phyloP scores from a whole-genome alignment of 169 alveolate genomes.

The Plasmodium vivax region DNA sequence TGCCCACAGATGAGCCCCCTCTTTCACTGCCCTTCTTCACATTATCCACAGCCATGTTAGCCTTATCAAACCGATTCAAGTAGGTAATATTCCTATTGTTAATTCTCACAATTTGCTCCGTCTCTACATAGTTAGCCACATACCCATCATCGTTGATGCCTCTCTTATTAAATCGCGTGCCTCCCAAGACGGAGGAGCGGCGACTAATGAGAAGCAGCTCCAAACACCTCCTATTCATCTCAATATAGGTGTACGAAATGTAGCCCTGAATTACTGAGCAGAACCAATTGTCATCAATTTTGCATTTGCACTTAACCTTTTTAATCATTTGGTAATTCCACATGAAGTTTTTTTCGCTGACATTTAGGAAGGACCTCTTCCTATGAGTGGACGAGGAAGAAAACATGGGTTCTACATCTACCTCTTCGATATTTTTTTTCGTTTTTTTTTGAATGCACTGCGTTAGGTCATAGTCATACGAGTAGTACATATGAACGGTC shows the following conservation, averaged over 20 bases:
- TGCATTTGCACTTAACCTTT: conserved; percentile 39
- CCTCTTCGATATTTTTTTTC: conserved; percentile 47
- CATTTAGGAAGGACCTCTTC: conserved; percentile 22
- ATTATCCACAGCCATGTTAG: neutral
- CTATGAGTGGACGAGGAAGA: neutral
- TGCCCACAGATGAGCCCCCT: neutral
- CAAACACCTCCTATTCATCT: conserved; percentile 75
- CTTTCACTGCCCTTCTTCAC: neutral
- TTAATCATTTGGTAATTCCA: conserved; percentile 74
- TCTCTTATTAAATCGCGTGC: conserved; percentile 95
- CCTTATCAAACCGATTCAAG: conserved; percentile 82
- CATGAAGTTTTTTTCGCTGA: conserved; percentile 50
- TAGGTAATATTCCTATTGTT: conserved; percentile 75
- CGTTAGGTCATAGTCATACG: conserved; percentile 69
- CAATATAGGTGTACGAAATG: conserved; percentile 77
- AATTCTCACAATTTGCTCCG: conserved; percentile 92
- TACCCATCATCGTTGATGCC: conserved; percentile 93
- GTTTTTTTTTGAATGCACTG: conserved; percentile 59
- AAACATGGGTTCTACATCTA: conserved; percentile 32
- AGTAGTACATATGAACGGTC: conserved; percentile 56
- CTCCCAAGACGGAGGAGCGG: conserved; percentile 94
- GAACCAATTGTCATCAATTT: conserved; percentile 72
- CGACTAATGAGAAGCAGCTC: conserved; percentile 89
- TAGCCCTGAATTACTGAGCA: conserved; percentile 83
- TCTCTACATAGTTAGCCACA: conserved; percentile 96